Conservation (phyloP, 495 filamentous ascomycete species). For the Aspergillus avenaceus region DNA sequence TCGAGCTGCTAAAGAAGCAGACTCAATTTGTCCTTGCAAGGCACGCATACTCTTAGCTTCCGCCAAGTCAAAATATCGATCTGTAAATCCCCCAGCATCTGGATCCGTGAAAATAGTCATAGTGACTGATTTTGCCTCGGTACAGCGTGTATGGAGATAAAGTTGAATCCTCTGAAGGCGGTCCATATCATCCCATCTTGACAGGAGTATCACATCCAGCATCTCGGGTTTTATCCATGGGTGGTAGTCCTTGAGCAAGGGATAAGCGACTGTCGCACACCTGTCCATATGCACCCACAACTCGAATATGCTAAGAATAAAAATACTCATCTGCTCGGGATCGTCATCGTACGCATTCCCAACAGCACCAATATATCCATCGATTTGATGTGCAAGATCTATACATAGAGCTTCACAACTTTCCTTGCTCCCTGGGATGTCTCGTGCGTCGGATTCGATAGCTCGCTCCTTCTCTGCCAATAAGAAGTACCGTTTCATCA, state of each 20-base stretch:
- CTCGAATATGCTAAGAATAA: slow-evolving; percentile 56
- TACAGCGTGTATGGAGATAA: slow-evolving; percentile 37
- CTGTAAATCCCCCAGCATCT: slow-evolving; percentile 36
- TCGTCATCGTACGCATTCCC: slow-evolving; percentile 39
- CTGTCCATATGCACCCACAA: slow-evolving; percentile 59
- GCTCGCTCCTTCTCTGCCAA: slow-evolving; percentile 23
- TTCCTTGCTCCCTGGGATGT: not conserved
- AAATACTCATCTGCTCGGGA: slow-evolving; percentile 46
- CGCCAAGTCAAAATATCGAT: slow-evolving; percentile 34
- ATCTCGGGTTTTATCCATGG: slow-evolving; percentile 46
- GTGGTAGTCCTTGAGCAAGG: slow-evolving; percentile 48
- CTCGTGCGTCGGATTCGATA: slow-evolving; percentile 10
- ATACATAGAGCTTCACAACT: slow-evolving; percentile 23
- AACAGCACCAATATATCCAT: slow-evolving; percentile 25
- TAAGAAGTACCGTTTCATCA: slow-evolving; percentile 20
- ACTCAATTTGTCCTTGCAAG: slow-evolving; percentile 30
- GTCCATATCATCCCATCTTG: slow-evolving; percentile 34
- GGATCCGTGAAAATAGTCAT: slow-evolving; percentile 44
- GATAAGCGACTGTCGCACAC: slow-evolving; percentile 31
- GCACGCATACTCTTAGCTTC: slow-evolving; percentile 18
- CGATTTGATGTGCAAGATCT: slow-evolving; percentile 31
- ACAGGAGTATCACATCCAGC: slow-evolving; percentile 47
- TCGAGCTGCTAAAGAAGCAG: slow-evolving; percentile 13
- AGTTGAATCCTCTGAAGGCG: slow-evolving; percentile 44
- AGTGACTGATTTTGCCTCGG: not conserved